Evolutionary conservation across 2,329 filamentous ascomycete species (phyloP).

Genomic region (Penicillium glabrum): DNA sequence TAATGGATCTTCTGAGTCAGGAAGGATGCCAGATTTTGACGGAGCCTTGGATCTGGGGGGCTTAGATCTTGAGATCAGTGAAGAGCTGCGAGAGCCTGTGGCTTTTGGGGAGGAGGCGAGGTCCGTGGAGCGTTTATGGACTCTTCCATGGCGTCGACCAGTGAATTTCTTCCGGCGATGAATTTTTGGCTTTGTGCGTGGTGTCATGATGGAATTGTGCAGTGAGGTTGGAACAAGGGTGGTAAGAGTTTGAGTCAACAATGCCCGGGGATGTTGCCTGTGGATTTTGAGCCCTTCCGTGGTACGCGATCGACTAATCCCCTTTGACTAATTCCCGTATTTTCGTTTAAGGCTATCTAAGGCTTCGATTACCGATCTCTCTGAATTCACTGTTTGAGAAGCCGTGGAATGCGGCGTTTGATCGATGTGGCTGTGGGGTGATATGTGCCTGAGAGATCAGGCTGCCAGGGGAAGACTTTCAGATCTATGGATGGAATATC

Average conservation of each 20-base stretch:
- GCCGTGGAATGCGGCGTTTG: background rate
- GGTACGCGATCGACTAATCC: background rate
- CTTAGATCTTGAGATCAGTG: background rate
- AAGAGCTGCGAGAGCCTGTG: background rate
- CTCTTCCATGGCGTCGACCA: background rate
- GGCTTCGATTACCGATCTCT: background rate
- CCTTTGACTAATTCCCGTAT: background rate
- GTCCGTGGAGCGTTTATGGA: background rate
- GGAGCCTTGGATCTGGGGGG: background rate
- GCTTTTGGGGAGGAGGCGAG: background rate
- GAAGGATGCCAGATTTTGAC: slow-evolving; percentile 7
- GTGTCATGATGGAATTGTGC: background rate
- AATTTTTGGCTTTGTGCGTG: background rate
- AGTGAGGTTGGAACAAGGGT: background rate
- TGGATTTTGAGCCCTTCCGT: no score
- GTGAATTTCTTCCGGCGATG: background rate
- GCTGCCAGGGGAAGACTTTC: background rate
- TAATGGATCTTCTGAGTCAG: slow-evolving; percentile 24
- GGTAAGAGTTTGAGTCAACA: background rate
- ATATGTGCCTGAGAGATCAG: background rate
- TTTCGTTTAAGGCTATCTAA: background rate
- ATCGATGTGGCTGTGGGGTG: background rate
- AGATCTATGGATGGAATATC: background rate
- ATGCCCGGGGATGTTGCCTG: background rate
- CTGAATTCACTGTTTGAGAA: background rate